Percentiles rank a stretch among this genome's conserved stretches.
These are phyloP conservation scores for Hypoxylon rickii DNA, from an alignment of 495 filamentous ascomycete genomes.

Conservation along the genomic window DNA sequence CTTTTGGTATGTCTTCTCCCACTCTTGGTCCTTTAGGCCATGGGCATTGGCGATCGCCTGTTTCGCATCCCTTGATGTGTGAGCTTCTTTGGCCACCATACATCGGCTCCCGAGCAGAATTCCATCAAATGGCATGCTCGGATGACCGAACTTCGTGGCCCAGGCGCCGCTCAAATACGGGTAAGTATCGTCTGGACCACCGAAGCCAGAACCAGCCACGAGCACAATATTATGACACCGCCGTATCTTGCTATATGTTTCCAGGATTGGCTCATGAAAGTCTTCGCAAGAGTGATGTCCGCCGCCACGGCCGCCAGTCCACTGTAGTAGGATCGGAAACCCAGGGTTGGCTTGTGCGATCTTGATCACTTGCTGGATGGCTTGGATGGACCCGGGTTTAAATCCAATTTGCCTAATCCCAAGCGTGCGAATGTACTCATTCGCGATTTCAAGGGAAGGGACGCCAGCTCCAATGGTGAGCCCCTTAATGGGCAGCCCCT, in stretches of 20 bases:
- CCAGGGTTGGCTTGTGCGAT: slow-evolving; percentile 77
- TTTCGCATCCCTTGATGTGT: slow-evolving; percentile 81
- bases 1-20: slow-evolving; percentile 86
- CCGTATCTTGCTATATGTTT: slow-evolving; percentile 74
- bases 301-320: slow-evolving; percentile 82
- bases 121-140: slow-evolving; percentile 82
- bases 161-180: slow-evolving; percentile 77
- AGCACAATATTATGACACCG: slow-evolving; percentile 72
- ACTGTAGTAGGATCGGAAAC: slow-evolving; percentile 79
- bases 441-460: slow-evolving; percentile 77
- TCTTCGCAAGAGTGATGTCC: slow-evolving; percentile 85
- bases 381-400: slow-evolving; percentile 78
- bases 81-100: slow-evolving; percentile 82
- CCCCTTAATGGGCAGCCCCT: slow-evolving; percentile 82
- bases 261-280: slow-evolving; percentile 79
- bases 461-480: slow-evolving; percentile 83
- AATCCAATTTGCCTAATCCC: slow-evolving; percentile 81
- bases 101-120: slow-evolving; percentile 76
- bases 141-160: slow-evolving; percentile 71
- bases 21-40: slow-evolving; percentile 78
- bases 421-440: slow-evolving; percentile 78
- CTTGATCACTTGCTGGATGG: slow-evolving; percentile 78
- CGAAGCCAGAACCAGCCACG: slow-evolving; percentile 79
- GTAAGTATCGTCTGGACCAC: slow-evolving; percentile 77
- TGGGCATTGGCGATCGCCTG: slow-evolving; percentile 79